These are phyloP conservation scores for Debaryomycetaceae sp. DNA, from an alignment of 1,139 yeast species.

Conservation along the genomic window DNA sequence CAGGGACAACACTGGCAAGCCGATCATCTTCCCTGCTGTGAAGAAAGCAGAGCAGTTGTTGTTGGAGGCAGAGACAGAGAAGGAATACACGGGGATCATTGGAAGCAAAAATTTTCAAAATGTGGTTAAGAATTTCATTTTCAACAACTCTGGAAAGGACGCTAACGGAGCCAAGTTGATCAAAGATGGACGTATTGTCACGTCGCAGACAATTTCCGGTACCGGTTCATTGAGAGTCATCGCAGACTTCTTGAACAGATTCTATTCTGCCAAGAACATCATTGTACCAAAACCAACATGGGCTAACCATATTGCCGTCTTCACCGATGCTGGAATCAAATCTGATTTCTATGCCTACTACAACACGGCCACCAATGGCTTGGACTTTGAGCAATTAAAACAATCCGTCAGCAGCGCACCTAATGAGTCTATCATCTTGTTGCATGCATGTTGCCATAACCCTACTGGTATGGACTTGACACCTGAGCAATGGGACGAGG, in stretches of 20 bases:
- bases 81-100: constrained; percentile 55
- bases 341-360: constrained; percentile 49
- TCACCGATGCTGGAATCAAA: constrained; percentile 46
- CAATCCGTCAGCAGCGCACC: constrained; percentile 37
- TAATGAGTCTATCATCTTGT: constrained; percentile 61
- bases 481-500: constrained; percentile 75
- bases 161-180: constrained; percentile 46
- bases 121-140: constrained; percentile 48
- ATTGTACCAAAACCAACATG: constrained; percentile 69
- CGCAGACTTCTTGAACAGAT: constrained; percentile 50
- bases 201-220: constrained; percentile 59
- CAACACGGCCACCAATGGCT: constrained; percentile 49
- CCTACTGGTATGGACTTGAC: constrained; percentile 97
- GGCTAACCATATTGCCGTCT: constrained; percentile 69
- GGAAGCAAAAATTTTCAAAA: constrained; percentile 50
- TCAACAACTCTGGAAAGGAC: constrained; percentile 48
- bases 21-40: constrained; percentile 47
- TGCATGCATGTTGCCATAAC: constrained; percentile 97
- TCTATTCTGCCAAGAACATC: constrained; percentile 42
- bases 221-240: constrained; percentile 58
- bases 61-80: constrained; percentile 43
- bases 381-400: constrained; percentile 52
- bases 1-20: constrained; percentile 46
- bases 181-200: constrained; percentile 45
- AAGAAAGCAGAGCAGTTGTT: constrained; percentile 44